Conservation (phyloP, 2,329 filamentous ascomycete genomes). For the Ilyonectria destructans region DNA sequence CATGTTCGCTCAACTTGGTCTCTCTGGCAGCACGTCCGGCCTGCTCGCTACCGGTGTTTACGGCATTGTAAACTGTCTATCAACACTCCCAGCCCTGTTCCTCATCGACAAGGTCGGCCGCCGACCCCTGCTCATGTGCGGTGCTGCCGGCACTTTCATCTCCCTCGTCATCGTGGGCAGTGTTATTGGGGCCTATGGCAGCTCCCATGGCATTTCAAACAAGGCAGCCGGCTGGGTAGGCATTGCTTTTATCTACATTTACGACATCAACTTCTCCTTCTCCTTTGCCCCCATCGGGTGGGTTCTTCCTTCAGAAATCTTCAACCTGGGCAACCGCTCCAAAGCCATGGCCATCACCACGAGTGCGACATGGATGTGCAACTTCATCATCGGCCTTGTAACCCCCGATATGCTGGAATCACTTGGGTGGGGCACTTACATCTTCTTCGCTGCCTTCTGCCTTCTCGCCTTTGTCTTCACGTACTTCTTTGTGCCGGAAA, state of each 20-base stretch:
- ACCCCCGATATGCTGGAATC: slow-evolving; percentile 67
- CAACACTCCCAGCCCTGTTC: slow-evolving; percentile 61
- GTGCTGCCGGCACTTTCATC: slow-evolving; percentile 75
- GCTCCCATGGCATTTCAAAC: slow-evolving; percentile 48
- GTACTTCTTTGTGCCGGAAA: slow-evolving; percentile 72
- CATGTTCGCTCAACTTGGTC: slow-evolving; percentile 62
- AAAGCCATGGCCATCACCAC: slow-evolving; percentile 75
- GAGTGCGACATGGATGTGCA: slow-evolving; percentile 61
- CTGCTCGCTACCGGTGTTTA: slow-evolving; percentile 73
- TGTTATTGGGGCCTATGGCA: slow-evolving; percentile 64
- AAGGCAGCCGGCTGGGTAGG: slow-evolving; percentile 66
- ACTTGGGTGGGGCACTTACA: slow-evolving; percentile 68
- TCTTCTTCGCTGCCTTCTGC: slow-evolving; percentile 74
- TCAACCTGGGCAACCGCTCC: slow-evolving; percentile 70
- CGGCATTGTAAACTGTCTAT: slow-evolving; percentile 69
- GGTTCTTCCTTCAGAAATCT: slow-evolving; percentile 78
- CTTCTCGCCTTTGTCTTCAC: slow-evolving; percentile 66
- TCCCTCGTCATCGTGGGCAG: slow-evolving; percentile 70
- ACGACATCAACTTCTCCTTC: slow-evolving; percentile 76
- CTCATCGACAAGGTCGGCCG: slow-evolving; percentile 72
- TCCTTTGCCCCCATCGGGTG: slow-evolving; percentile 76
- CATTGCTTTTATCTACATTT: slow-evolving; percentile 77
- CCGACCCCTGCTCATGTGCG: slow-evolving; percentile 75
- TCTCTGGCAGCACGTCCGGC: slow-evolving; percentile 59
- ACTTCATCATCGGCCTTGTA: slow-evolving; percentile 56